Conservation (phyloP, 495 filamentous ascomycete species). For the Neurospora sublineolata region DNA sequence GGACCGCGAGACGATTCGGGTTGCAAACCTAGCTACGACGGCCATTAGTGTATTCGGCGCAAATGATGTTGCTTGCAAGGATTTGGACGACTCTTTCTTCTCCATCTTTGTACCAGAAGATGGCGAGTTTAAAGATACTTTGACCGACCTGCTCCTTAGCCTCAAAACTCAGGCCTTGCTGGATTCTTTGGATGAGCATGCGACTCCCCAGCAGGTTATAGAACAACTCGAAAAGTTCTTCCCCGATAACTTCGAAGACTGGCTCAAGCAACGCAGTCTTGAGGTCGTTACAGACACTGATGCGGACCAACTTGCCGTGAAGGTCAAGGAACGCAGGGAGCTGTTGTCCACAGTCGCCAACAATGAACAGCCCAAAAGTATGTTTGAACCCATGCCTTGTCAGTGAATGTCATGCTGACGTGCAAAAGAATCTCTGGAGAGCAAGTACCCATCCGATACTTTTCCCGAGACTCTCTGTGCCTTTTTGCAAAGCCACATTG, state of each 20-base stretch:
- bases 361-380: conserved; percentile 40
- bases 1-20: conserved; percentile 65
- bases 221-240: conserved; percentile 66
- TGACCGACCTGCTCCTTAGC: conserved; percentile 67
- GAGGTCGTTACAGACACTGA: conserved; percentile 52
- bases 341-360: conserved; percentile 52
- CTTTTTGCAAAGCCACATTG: conserved; percentile 67
- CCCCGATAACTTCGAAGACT: conserved; percentile 53
- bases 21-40: conserved; percentile 80
- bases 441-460: conserved; percentile 71
- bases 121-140: conserved; percentile 33
- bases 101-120: conserved; percentile 74
- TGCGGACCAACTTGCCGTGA: conserved; percentile 63
- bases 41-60: conserved; percentile 73
- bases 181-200: conserved; percentile 48
- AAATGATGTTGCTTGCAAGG: conserved; percentile 69
- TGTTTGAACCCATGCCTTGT: conserved; percentile 5
- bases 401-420: conserved; percentile 13
- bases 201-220: conserved; percentile 45
- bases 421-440: conserved; percentile 42
- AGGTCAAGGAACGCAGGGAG: conserved; percentile 51
- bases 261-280: conserved; percentile 52
- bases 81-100: conserved; percentile 75
- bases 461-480: conserved; percentile 62
- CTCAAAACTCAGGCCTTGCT: conserved; percentile 83